Evolutionary conservation across 768 basidiomycete genomes (phyloP).

Genomic region (Amanita jacksonii): DNA sequence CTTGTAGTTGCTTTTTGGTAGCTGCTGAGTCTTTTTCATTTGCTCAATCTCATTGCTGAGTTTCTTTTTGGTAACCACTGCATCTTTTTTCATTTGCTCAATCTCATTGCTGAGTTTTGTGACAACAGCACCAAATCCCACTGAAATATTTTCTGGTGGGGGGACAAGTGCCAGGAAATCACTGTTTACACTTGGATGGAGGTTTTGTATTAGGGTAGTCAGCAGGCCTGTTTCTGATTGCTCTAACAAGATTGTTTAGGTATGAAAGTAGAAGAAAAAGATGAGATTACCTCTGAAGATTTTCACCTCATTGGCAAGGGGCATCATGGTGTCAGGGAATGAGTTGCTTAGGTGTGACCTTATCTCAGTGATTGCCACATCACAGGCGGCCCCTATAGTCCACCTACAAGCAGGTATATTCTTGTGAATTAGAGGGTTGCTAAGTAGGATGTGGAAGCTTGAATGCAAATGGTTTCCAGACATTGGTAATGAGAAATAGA

Average conservation of each 20-base stretch:
- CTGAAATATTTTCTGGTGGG: slow-evolving; percentile 3
- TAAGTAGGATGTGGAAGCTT: not conserved
- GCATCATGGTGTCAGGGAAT: not conserved
- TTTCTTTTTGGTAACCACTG: not conserved
- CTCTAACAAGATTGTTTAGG: not conserved
- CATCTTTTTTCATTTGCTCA: slow-evolving; percentile 4
- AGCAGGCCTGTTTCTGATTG: not conserved
- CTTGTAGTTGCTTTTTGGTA: too few relatives aligned
- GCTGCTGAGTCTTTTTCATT: too few relatives aligned
- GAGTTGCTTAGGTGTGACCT: slow-evolving; percentile 1
- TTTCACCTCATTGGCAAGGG: not conserved
- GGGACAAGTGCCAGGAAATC: slow-evolving; percentile 4
- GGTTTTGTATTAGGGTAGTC: not conserved
- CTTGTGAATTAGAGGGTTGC: not conserved
- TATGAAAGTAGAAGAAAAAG: slow-evolving; percentile 5
- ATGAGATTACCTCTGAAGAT: not conserved
- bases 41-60: too few relatives aligned
- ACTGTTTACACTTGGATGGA: not conserved
- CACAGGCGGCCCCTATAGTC: not conserved
- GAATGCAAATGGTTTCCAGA: not conserved
- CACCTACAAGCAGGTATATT: not conserved
- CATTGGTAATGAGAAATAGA: too few relatives aligned
- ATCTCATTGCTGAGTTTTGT: slow-evolving; percentile 1
- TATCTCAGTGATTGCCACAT: not conserved
- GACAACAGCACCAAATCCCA: slow-evolving; percentile 3